phyloP scores from a whole-genome alignment of 139 green algal genomes.

The Volvox africanus region DNA sequence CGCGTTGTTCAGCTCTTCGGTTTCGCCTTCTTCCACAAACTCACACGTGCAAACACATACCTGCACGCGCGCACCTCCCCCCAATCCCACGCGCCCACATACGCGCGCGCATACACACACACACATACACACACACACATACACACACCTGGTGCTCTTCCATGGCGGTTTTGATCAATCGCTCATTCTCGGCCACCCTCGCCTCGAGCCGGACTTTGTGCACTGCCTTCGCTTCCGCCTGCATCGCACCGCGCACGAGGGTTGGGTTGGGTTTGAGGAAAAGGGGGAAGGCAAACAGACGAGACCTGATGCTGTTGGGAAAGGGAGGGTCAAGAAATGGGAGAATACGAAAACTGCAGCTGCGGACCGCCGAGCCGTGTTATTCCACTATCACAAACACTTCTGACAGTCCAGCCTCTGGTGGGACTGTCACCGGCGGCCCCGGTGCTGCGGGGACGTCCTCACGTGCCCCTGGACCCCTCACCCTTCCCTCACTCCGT shows the following conservation, averaged over 20 bases:
- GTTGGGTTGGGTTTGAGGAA: background rate
- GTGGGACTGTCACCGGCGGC: no score
- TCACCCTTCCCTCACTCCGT: no score
- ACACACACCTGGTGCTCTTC: conserved; percentile 40
- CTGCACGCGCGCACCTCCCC: background rate
- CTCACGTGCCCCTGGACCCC: no score
- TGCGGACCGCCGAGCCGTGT: no score
- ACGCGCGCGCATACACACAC: background rate
- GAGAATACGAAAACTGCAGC: no score
- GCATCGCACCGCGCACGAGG: background rate
- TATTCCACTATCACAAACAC: no score
- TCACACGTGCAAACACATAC: background rate
- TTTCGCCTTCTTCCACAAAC: background rate
- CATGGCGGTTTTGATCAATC: conserved; percentile 18
- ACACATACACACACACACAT: no score
- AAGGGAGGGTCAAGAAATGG: background rate
- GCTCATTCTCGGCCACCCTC: conserved; percentile 47
- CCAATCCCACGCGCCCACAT: background rate
- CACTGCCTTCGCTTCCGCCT: conserved; percentile 40
- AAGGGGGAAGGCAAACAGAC: background rate
- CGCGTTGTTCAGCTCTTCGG: background rate
- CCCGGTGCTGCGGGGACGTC: no score
- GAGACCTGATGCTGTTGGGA: no score
- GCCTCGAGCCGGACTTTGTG: conserved; percentile 48
- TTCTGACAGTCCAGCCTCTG: no score